Base-by-base conservation (phyloP, 163 green algal species). In the Chlamydomonas reinhardtii region DNA sequence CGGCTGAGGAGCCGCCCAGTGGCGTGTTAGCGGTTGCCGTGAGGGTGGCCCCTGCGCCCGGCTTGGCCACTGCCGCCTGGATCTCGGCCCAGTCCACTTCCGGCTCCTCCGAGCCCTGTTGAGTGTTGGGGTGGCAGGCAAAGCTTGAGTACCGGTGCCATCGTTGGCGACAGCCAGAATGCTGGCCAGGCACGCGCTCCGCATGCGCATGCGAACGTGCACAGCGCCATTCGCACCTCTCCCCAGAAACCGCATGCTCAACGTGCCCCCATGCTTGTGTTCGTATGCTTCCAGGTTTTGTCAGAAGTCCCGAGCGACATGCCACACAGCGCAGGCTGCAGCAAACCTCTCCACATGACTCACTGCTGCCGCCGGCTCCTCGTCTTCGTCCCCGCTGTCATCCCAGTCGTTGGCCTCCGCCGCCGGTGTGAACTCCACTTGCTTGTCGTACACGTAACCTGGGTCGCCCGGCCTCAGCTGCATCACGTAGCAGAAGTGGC, bases 391-490 rank as follows among this genome's bases (percentile, higher is more conserved):
- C 8, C 27, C 61, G 72, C 37, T 80, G 65, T 91, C 87, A 69
- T 90, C 81, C 89, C 89, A 92, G 37, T 92, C 89, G 64, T 92
- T 92, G 31, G 34, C 9, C 31, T 84, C 77, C 29, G 69, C 76
- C 5, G 89, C 31, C 29, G 89, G 86, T 2, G 37, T 83, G 66
- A 92, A 92, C 25, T 92, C 89, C 31, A 87, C 77, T 82, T 92
- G 89, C 72, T 89, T 90, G 82, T 92, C 85, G 59, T 92, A 92
- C 72, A 84, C 81, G 37, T 88, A 92, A 4, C 71, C 74, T 0
- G 79, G 76, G 66, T 92, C 81, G 1, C 89, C 89, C 17, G 89
- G 89, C 65, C n/a, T 25, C 1, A 92, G 39, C 65, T 56, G 48
- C 43, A 54, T 16, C 43, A 54, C 8, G 11, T 16, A 54, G 11